Evolutionary conservation across 225 moss, liverwort and hornwort species (phyloP).

Genomic region (Straminergon stramineum): DNA sequence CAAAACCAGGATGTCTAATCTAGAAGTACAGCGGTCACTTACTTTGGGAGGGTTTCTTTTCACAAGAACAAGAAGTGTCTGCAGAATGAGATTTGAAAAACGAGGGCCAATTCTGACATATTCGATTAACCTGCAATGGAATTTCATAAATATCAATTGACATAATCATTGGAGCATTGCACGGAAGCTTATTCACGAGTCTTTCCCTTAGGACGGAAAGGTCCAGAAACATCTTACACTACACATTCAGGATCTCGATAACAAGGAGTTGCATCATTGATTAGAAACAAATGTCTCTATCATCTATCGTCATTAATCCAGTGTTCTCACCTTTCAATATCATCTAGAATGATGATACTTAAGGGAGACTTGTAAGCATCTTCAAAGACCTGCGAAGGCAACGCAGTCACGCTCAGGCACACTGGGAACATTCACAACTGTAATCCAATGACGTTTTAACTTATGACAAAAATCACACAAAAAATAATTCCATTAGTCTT

Average conservation of each 20-base stretch:
- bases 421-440: neutral
- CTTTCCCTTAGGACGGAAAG: neutral
- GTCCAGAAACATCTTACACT: neutral
- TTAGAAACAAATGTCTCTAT: neutral
- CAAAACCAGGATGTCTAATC: neutral
- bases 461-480: neutral
- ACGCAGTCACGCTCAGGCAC: neutral
- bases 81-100: conserved; percentile 78
- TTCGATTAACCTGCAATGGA: conserved; percentile 76
- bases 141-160: neutral
- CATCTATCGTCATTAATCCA: neutral
- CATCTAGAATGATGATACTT: conserved; percentile 89
- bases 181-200: neutral
- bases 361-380: conserved; percentile 96
- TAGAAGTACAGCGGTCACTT: neutral
- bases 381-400: conserved; percentile 69
- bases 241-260: neutral
- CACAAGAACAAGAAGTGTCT: conserved; percentile 74
- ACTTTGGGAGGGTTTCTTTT: conserved; percentile 94
- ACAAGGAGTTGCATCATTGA: neutral
- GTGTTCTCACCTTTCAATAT: conserved; percentile 72
- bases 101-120: conserved; percentile 83
- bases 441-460: neutral
- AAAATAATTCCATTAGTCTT: too few relatives aligned
- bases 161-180: neutral